A percentile compares a stretch with the other conserved stretches of the same genome.
Evolutionary conservation across 805 yeast species (phyloP).

Genomic region (Jamesozyma spencerorum): DNA sequence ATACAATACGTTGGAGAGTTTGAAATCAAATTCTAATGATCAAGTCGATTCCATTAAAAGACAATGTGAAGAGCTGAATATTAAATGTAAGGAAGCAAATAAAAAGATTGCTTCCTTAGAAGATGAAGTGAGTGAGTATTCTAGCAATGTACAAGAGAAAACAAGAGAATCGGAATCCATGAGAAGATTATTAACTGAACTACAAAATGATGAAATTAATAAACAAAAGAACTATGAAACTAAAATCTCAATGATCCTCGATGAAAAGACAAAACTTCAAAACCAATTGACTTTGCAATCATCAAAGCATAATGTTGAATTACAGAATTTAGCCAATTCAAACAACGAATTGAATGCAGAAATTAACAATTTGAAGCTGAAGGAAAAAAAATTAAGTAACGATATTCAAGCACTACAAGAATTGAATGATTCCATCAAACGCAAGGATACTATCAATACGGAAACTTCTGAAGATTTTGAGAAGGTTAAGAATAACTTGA

Average conservation of each 20-base stretch:
- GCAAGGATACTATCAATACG: constrained; percentile 17
- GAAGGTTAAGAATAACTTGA: constrained; percentile 33
- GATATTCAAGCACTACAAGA: constrained; percentile 27
- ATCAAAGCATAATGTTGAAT: constrained; percentile 53
- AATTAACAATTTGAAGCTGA: constrained; percentile 29
- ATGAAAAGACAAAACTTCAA: constrained; percentile 57
- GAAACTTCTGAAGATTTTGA: constrained; percentile 29
- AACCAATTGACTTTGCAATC: constrained; percentile 39
- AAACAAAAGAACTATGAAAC: constrained; percentile 48
- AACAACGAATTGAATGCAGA: constrained; percentile 34
- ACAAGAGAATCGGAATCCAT: constrained; percentile 69
- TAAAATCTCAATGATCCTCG: constrained; percentile 41
- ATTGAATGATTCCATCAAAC: constrained; percentile 25
- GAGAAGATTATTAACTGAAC: constrained; percentile 57
- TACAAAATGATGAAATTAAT: constrained; percentile 47
- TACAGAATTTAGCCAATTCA: constrained; percentile 49
- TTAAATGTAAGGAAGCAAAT: constrained; percentile 58
- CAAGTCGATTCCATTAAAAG: constrained; percentile 45
- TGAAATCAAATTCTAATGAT: constrained; percentile 33
- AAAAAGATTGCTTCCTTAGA: constrained; percentile 56
- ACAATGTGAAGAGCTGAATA: constrained; percentile 62
- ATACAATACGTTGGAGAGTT: constrained; percentile 30
- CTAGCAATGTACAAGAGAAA: constrained; percentile 67
- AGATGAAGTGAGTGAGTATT: constrained; percentile 73
- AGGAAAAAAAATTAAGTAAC: constrained; percentile 27